Conservation (phyloP, 2,329 filamentous ascomycete genomes). For the Claviceps spartinae region DNA sequence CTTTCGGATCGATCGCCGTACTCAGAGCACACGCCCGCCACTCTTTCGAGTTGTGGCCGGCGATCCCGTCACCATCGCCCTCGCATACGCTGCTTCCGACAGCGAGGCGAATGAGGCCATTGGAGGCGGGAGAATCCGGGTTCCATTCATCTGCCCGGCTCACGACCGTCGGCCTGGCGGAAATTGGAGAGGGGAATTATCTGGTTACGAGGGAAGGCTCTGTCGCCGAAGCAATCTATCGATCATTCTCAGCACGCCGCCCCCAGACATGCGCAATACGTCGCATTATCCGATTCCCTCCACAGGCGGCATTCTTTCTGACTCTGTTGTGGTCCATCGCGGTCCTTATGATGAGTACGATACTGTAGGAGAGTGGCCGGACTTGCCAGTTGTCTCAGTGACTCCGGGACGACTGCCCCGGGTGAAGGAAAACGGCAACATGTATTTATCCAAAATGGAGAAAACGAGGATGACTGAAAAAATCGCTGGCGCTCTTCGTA, state of each 20-base stretch:
- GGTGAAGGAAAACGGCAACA: conserved; percentile 50
- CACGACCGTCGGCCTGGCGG: conserved; percentile 66
- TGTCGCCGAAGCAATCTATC: conserved; percentile 63
- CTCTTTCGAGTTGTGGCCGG: conserved; percentile 37
- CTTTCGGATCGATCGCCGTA: conserved; percentile 26
- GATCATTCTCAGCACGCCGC: conserved; percentile 51
- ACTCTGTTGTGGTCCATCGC: conserved; percentile 59
- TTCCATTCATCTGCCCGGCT: conserved; percentile 59
- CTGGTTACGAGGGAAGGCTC: conserved; percentile 48
- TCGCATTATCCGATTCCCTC: conserved; percentile 59
- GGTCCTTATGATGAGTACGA: conserved; percentile 55
- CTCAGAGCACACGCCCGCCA: conserved; percentile 24
- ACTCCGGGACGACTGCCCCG: conserved; percentile 61
- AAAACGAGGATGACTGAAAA: conserved; percentile 60
- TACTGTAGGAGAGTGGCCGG: conserved; percentile 38
- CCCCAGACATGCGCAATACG: conserved; percentile 28
- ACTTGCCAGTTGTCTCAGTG: conserved; percentile 60
- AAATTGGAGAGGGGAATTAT: conserved; percentile 56
- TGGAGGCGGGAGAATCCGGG: conserved; percentile 23
- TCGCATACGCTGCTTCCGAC: conserved; percentile 38
- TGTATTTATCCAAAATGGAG: conserved; percentile 60
- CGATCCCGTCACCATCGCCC: conserved; percentile 46
- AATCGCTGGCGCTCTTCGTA: conserved; percentile 55
- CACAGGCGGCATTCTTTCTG: conserved; percentile 56
- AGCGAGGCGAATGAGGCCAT: conserved; percentile 21